These are phyloP conservation scores for Hyphopichia pseudoburtonii DNA, from an alignment of 1,139 yeast genomes.

Conservation along the genomic window DNA sequence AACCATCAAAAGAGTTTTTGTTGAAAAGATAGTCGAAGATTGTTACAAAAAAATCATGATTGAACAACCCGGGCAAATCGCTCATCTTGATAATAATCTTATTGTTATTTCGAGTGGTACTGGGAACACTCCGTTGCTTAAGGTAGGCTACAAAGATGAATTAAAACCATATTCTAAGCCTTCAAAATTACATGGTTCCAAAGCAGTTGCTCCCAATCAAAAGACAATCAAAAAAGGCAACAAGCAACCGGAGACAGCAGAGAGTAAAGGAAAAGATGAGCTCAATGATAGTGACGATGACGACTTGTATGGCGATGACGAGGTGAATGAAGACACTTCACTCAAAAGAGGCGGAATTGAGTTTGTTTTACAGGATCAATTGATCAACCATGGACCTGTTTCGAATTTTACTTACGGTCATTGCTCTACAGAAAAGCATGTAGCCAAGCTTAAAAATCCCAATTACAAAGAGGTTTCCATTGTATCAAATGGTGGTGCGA, in stretches of 20 bases:
- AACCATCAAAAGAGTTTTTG: constrained; percentile 35
- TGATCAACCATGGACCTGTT: constrained; percentile 74
- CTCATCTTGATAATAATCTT: constrained; percentile 35
- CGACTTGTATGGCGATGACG: constrained; percentile 34
- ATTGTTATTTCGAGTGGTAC: constrained; percentile 36
- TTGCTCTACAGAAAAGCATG: constrained; percentile 52
- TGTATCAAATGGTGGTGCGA: constrained; percentile 70
- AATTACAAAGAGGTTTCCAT: constrained; percentile 64
- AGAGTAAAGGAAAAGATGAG: constrained; percentile 14
- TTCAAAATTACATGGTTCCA: background rate
- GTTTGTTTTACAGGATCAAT: constrained; percentile 50
- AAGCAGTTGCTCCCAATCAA: background rate
- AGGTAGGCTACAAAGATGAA: constrained; percentile 21
- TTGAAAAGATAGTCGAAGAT: constrained; percentile 26
- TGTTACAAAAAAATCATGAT: constrained; percentile 21
- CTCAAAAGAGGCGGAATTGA: constrained; percentile 30
- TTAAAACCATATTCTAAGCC: background rate
- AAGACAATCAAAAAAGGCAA: background rate
- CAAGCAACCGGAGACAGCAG: constrained; percentile 1
- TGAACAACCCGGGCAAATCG: constrained; percentile 33
- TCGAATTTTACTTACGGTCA: constrained; percentile 68
- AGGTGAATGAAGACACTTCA: constrained; percentile 29
- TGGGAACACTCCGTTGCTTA: constrained; percentile 38
- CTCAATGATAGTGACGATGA: constrained; percentile 28
- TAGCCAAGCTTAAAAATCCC: constrained; percentile 68